Evolutionary conservation across 1,284 basidiomycete genomes (phyloP).

Genomic region (Cutaneotrichosporon mucoides): DNA sequence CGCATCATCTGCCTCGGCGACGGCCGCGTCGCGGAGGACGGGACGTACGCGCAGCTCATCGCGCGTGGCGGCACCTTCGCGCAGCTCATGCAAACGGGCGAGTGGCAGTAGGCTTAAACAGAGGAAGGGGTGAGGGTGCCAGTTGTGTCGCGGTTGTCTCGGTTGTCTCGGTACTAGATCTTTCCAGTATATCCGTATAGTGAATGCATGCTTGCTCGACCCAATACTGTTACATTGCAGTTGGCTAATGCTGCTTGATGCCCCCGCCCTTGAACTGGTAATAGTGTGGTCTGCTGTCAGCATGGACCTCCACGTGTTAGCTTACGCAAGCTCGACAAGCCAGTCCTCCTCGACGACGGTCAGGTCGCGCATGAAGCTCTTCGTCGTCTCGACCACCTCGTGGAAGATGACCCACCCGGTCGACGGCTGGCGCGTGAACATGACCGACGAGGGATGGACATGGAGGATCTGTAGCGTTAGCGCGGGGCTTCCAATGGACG

Average conservation of each 20-base stretch:
- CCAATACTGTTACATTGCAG: too few species aligned
- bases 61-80: slow-evolving; percentile 70
- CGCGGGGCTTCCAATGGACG: neutral
- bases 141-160: too few species aligned
- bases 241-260: slow-evolving; percentile 36
- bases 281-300: slow-evolving; percentile 39
- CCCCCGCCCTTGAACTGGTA: slow-evolving; percentile 45
- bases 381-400: slow-evolving; percentile 93
- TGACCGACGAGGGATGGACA: slow-evolving; percentile 88
- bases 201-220: neutral
- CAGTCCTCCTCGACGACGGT: slow-evolving; percentile 55
- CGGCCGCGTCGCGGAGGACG: slow-evolving; percentile 73
- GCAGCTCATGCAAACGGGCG: slow-evolving; percentile 74
- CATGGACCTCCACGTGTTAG: neutral
- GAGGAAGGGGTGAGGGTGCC: too few species aligned
- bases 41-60: slow-evolving; percentile 68
- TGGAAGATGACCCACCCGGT: slow-evolving; percentile 93
- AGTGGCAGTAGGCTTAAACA: slow-evolving; percentile 58
- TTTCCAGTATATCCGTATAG: neutral
- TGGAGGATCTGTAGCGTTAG: slow-evolving; percentile 61
- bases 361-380: slow-evolving; percentile 60
- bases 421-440: slow-evolving; percentile 85
- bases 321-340: slow-evolving; percentile 53
- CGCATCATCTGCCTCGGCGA: slow-evolving; percentile 76
- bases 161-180: too few species aligned